These are phyloP conservation scores for Climacium dendroides DNA, from an alignment of 225 moss, liverwort and hornwort species.

Conservation along the genomic window DNA sequence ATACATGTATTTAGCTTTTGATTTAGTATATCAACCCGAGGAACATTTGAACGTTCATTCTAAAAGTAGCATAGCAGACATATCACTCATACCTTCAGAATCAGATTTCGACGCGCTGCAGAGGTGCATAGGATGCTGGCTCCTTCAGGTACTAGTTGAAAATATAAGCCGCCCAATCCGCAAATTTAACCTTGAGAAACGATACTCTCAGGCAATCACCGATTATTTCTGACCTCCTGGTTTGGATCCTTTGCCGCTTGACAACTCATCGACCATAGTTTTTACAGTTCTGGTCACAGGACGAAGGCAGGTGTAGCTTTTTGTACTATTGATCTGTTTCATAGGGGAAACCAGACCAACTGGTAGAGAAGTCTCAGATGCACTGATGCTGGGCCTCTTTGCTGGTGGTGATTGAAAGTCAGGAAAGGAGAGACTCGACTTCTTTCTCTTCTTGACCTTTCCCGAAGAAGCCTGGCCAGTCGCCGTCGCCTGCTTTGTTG, in stretches of 20 bases:
- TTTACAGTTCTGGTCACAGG: slow-evolving; percentile 30
- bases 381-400: slow-evolving; percentile 2
- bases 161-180: background rate
- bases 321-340: slow-evolving; percentile 21
- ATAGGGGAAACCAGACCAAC: slow-evolving; percentile 30
- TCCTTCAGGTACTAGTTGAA: background rate
- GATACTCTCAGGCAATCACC: background rate
- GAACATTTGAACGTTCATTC: background rate
- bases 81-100: slow-evolving; percentile 2
- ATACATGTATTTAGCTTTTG: background rate
- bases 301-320: slow-evolving; percentile 26
- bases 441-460: slow-evolving; percentile 29
- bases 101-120: background rate
- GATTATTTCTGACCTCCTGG: background rate
- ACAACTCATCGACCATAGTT: slow-evolving; percentile 4
- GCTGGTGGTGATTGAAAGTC: slow-evolving; percentile 9
- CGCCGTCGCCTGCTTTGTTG: background rate
- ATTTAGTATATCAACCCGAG: background rate
- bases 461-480: background rate
- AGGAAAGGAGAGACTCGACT: slow-evolving; percentile 17
- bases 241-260: slow-evolving; percentile 8
- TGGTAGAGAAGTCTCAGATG: slow-evolving; percentile 6
- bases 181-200: background rate
- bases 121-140: background rate
- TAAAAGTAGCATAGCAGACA: background rate